These are phyloP conservation scores for Penicillium riverlandense DNA, from an alignment of 495 filamentous ascomycete species.

Conservation along the genomic window DNA sequence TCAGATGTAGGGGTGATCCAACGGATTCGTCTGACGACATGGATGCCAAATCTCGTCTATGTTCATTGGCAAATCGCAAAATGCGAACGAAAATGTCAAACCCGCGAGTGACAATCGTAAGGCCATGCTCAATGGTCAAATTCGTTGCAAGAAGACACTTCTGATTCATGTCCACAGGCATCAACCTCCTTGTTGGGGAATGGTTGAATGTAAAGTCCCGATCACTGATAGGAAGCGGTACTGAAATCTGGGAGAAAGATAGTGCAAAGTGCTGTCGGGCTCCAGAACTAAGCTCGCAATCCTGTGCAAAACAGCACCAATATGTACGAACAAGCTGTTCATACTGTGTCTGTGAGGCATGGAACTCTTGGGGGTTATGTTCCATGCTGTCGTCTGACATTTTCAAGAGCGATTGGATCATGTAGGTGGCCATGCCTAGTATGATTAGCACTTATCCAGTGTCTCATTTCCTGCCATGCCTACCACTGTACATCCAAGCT, in stretches of 20 bases:
- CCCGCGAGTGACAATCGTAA: slow-evolving; percentile 34
- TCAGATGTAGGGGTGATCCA: slow-evolving; percentile 13
- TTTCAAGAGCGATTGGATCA: slow-evolving; percentile 39
- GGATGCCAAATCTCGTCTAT: slow-evolving; percentile 23
- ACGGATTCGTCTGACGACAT: slow-evolving; percentile 7
- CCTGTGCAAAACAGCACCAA: slow-evolving; percentile 39
- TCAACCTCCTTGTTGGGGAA: slow-evolving; percentile 18
- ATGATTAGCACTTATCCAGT: not conserved
- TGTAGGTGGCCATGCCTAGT: slow-evolving; percentile 40
- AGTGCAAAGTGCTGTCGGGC: slow-evolving; percentile 38
- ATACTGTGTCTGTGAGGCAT: slow-evolving; percentile 34
- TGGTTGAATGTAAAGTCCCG: slow-evolving; percentile 34
- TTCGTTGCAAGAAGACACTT: slow-evolving; percentile 9
- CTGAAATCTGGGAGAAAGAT: slow-evolving; percentile 36
- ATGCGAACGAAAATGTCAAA: slow-evolving; percentile 41
- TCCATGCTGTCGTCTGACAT: slow-evolving; percentile 40
- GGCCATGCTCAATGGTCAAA: slow-evolving; percentile 31
- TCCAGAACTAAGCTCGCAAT: slow-evolving; percentile 38
- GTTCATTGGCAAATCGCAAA: slow-evolving; percentile 37
- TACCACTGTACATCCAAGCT: slow-evolving; percentile 43
- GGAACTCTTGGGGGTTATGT: slow-evolving; percentile 30
- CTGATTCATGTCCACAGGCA: slow-evolving; percentile 29
- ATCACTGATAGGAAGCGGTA: slow-evolving; percentile 36
- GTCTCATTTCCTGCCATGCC: not conserved
- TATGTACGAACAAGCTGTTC: slow-evolving; percentile 40